These are phyloP conservation scores for Trichoderma orchidacearum DNA, from an alignment of 495 filamentous ascomycete species.

Conservation along the genomic window DNA sequence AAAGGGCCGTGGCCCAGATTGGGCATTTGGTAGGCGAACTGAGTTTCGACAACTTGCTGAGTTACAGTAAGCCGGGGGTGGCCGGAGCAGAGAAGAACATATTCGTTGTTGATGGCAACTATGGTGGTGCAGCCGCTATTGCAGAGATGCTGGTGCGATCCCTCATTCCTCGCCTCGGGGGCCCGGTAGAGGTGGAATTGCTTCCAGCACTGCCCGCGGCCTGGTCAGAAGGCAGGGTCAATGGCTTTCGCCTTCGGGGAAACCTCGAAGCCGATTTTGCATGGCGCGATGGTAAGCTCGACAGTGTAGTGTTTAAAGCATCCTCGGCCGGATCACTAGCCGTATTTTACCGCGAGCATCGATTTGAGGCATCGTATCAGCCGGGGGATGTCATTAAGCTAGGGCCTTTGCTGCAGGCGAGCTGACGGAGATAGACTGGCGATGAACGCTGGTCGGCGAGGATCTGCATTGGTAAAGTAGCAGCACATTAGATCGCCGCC, in stretches of 20 bases:
- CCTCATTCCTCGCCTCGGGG: constrained; percentile 2
- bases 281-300: constrained; percentile 11
- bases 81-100: constrained; percentile 7
- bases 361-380: neutral
- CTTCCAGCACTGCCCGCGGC: constrained; percentile 12
- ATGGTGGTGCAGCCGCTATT: constrained; percentile 12
- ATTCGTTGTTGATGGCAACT: constrained; percentile 19
- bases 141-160: constrained; percentile 14
- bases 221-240: constrained; percentile 10
- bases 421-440: neutral
- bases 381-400: constrained; percentile 1
- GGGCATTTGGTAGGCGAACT: constrained; percentile 7
- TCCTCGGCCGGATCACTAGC: constrained; percentile 14
- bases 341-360: constrained; percentile 22
- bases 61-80: constrained; percentile 7
- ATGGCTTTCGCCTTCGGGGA: constrained; percentile 13
- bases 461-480: too few species aligned
- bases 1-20: constrained; percentile 3
- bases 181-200: constrained; percentile 9
- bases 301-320: constrained; percentile 8
- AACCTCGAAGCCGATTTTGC: constrained; percentile 13
- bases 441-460: too few species aligned
- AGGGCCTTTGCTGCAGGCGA: neutral
- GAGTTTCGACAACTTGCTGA: constrained; percentile 8
- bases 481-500: too few species aligned